These are phyloP conservation scores for Lanzia echinophila DNA, from an alignment of 2,329 filamentous ascomycete species.

Conservation along the genomic window DNA sequence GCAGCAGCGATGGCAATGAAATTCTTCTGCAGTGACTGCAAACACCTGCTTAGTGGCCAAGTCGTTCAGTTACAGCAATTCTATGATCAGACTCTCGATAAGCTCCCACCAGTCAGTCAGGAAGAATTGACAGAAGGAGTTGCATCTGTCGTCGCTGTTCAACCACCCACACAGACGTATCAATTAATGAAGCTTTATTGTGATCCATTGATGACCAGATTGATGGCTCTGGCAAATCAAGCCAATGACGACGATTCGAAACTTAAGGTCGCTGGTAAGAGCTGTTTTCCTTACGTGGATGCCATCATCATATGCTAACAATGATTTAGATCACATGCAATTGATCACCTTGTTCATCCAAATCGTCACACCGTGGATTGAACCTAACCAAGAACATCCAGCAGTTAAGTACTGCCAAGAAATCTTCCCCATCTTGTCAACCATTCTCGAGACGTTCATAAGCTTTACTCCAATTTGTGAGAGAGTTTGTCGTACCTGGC, in stretches of 20 bases:
- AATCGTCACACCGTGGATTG: conserved; percentile 65
- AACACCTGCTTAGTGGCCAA: conserved; percentile 74
- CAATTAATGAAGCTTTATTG: conserved; percentile 85
- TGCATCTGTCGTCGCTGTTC: conserved; percentile 81
- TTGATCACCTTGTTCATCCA: conserved; percentile 89
- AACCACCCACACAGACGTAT: conserved; percentile 74
- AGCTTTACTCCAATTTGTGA: conserved; percentile 85
- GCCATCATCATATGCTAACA: background rate
- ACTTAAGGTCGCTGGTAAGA: conserved; percentile 72
- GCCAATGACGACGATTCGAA: conserved; percentile 79
- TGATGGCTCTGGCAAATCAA: conserved; percentile 81
- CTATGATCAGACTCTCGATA: conserved; percentile 83
- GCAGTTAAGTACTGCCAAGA: conserved; percentile 96
- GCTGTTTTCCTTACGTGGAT: background rate
- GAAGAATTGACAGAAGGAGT: conserved; percentile 96
- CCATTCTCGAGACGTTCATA: conserved; percentile 82
- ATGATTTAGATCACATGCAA: conserved; percentile 68
- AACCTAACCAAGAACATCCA: conserved; percentile 69
- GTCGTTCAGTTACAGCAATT: conserved; percentile 84
- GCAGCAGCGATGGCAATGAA: conserved; percentile 92
- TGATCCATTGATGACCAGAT: conserved; percentile 76
- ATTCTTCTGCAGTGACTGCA: conserved; percentile 95
- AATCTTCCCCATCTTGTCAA: conserved; percentile 79
- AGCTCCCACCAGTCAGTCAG: conserved; percentile 77
- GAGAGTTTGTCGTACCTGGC: conserved; percentile 89